Evolutionary conservation across 139 green algal species (phyloP), one percentile per base, ranked within the genome.

Genomic region (Chlorella sp.): DNA sequence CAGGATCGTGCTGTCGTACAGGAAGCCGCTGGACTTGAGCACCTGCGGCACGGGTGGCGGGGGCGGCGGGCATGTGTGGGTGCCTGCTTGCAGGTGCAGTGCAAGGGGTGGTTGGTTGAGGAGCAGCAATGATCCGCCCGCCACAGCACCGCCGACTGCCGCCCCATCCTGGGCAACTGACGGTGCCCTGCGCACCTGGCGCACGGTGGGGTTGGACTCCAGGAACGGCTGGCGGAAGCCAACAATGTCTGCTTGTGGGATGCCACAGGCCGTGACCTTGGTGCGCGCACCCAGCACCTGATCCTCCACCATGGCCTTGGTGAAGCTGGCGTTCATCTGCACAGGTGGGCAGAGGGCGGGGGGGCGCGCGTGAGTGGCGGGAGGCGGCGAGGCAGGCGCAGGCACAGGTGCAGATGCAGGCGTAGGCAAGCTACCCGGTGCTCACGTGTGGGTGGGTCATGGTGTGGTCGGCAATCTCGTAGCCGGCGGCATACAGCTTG

Each of bases 161-260:
- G n/a, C n/a, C n/a, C n/a, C n/a, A n/a, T n/a, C n/a, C n/a, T n/a
- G n/a, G n/a, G n/a, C n/a, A n/a, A n/a, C n/a, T n/a, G n/a, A n/a
- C n/a, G n/a, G n/a, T n/a, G n/a, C 36, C 62, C 62, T 34, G 47
- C 73, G 16, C 30, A 44, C 73, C 73, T 80, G 28, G 25, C 84
- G 75, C 25, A 84, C 38, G 15, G 57, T 60, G 30, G 83, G 83
- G 68, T 78, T 85, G 60, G 47, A 47, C 16, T 73, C 60, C 0
- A 88, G 65, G 78, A 47, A 88, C 41, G 85, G 85, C 20, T 65
- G 62, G 28, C 85, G 41, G 78, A 85, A 83, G 47, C 85, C 85
- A 12, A 74, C 75, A n/a, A 88, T 67, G 74, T 82, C 64, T 6
- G 38, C 13, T 21, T 44, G 23, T 12, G 78, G 76, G 13, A 88